Evolutionary conservation across 257 asterid species (phyloP).

Genomic region (Plantago ovata): DNA sequence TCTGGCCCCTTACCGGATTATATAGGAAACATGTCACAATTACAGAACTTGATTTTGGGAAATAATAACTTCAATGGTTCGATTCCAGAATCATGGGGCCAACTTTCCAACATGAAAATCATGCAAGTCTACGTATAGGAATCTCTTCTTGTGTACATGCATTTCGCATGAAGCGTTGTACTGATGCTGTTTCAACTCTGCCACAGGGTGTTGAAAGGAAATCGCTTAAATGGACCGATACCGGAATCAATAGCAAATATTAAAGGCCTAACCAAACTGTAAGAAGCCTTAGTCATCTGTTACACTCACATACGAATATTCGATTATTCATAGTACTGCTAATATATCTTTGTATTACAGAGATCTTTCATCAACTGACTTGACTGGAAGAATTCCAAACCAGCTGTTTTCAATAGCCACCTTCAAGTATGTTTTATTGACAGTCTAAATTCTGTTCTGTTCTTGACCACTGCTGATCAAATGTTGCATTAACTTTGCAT

Average conservation of each 20-base stretch:
- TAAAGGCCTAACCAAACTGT: slow-evolving; percentile 53
- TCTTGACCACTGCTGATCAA: slow-evolving; percentile 1
- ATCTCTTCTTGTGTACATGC: neutral
- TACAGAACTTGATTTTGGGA: slow-evolving; percentile 69
- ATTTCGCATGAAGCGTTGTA: neutral
- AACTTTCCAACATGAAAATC: slow-evolving; percentile 55
- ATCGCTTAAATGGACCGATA: slow-evolving; percentile 51
- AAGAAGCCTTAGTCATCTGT: slow-evolving; percentile 27
- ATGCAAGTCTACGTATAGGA: slow-evolving; percentile 36
- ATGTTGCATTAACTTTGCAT: neutral
- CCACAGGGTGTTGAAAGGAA: slow-evolving; percentile 58
- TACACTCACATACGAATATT: neutral
- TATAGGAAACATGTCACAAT: slow-evolving; percentile 47
- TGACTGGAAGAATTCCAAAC: slow-evolving; percentile 67
- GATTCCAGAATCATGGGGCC: slow-evolving; percentile 76
- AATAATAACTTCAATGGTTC: slow-evolving; percentile 64
- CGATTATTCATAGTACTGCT: neutral
- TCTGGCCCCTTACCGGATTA: slow-evolving; percentile 67
- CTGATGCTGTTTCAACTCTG: slow-evolving; percentile 6
- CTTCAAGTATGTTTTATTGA: slow-evolving; percentile 49
- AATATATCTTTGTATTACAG: slow-evolving; percentile 29
- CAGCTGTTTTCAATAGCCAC: slow-evolving; percentile 49
- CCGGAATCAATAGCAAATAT: slow-evolving; percentile 56
- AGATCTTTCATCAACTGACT: slow-evolving; percentile 75
- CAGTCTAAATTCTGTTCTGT: neutral